Base-by-base conservation (phyloP, 2,329 filamentous ascomycete species). In the Ascochyta lentis region DNA sequence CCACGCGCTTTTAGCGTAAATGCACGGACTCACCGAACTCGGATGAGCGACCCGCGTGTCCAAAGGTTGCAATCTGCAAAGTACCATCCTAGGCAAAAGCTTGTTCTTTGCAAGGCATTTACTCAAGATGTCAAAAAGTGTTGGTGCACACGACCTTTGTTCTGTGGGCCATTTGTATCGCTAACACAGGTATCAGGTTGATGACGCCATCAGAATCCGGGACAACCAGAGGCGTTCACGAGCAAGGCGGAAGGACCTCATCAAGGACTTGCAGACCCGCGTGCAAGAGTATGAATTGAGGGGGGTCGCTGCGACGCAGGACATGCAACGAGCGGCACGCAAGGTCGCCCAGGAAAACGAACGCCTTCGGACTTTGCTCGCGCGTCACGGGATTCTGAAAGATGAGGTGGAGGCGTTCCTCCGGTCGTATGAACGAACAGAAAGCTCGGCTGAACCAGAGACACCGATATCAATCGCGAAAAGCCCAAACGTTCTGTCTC, bases 181-280 rank as follows among this genome's bases (percentile, higher is more conserved):
- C 52, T 55, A 55, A 55, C 9, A 38, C 38, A 24, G 13, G 9
- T 35, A 15, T 4, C 37, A 56, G 53, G 38, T 56, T 4, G 49
- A 54, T 43, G 55, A 54, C 39, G 49, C 65, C 4, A 56, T 56
- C 12, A 86, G 89, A 58, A 86, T 91, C 61, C 84, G 89, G 58
- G 87, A 92, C 64, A 92, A 92, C 68, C 89, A 92, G 71, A 81
- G 89, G 46, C 86, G 89, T 58, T 90, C 87, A 12, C 85, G 89
- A 35, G 87, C 86, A 27, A 83, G 88, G 27, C 83, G 86, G 61
- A 89, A 88, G 76, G 88, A 90, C 68, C 90, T 91, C 67, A 76
- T 91, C 45, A 78, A 85, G 58, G 85, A 88, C 45, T 81, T 91
- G 24, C 88, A 91, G 73, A 77, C 81, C 50, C 84, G 84, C 51